phyloP scores from a whole-genome alignment of 305 asterid species.

The Nicotiana rustica region DNA sequence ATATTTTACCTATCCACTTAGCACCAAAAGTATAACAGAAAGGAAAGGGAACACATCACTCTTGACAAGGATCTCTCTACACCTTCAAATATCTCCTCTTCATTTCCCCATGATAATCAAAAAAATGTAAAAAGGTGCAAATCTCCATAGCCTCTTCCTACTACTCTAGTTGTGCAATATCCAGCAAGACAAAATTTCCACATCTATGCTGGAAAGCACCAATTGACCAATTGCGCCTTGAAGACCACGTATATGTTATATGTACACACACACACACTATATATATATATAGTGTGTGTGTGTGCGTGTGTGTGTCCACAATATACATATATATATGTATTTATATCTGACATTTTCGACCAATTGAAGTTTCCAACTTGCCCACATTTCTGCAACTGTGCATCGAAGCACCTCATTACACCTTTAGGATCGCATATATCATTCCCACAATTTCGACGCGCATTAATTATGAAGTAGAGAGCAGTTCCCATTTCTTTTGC shows the following conservation, averaged over 20 bases:
- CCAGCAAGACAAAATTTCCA: background rate
- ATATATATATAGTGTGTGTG: too few species aligned
- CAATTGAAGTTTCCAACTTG: too few species aligned
- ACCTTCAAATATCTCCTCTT: constrained; percentile 1
- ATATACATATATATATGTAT: too few species aligned
- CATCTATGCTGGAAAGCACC: background rate
- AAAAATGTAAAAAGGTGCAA: background rate
- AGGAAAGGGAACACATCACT: background rate
- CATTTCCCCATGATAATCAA: background rate
- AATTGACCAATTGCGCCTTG: background rate
- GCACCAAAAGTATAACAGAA: background rate
- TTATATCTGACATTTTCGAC: too few species aligned
- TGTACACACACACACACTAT: too few species aligned
- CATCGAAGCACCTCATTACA: too few species aligned
- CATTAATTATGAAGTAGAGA: background rate
- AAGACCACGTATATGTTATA: background rate
- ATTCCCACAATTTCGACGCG: too few species aligned
- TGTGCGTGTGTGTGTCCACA: too few species aligned
- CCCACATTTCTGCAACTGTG: too few species aligned
- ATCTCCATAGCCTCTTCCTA: background rate
- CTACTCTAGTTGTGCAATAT: background rate
- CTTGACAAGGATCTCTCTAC: background rate
- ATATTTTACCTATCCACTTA: background rate
- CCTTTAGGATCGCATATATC: too few species aligned
- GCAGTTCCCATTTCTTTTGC: background rate